Evolutionary conservation across 805 yeast genomes (phyloP).

Genomic region (Saccharomycopsis fermentans): DNA sequence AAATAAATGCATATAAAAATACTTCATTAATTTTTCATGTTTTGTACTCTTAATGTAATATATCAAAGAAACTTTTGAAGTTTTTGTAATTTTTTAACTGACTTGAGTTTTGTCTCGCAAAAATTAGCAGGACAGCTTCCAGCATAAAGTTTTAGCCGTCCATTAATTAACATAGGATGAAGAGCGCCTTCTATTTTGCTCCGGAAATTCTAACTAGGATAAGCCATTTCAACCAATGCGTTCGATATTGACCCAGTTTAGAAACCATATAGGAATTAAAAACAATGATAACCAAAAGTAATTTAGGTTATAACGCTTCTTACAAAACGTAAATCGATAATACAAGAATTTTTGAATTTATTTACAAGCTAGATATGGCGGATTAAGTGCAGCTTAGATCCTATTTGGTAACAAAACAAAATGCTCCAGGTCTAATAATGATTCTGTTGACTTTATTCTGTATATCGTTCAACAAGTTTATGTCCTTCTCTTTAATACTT

Average conservation of each 20-base stretch:
- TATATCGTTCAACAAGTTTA: constrained; percentile 29
- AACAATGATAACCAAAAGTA: too few relatives aligned
- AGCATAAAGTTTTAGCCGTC: neutral
- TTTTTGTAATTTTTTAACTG: neutral
- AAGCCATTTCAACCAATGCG: too few relatives aligned
- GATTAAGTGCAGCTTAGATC: neutral
- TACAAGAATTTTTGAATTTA: neutral
- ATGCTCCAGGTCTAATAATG: constrained; percentile 42
- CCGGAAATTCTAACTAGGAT: too few relatives aligned
- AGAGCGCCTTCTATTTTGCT: too few relatives aligned
- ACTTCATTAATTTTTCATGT: neutral
- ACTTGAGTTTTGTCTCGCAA: too few relatives aligned
- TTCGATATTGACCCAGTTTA: too few relatives aligned
- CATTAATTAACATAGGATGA: neutral
- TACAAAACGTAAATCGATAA: too few relatives aligned
- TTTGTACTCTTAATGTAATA: too few relatives aligned
- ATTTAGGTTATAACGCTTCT: too few relatives aligned
- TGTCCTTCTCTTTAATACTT: constrained; percentile 26
- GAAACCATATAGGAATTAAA: too few relatives aligned
- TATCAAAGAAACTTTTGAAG: neutral
- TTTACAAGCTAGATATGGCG: neutral
- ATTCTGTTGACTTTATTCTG: constrained; percentile 36
- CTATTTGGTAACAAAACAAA: constrained; percentile 30
- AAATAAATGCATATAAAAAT: neutral
- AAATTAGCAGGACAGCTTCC: too few relatives aligned